Percentiles rank a stretch among this genome's conserved stretches.
Conservation (phyloP, 768 basidiomycete genomes). For the Mycena metata region DNA sequence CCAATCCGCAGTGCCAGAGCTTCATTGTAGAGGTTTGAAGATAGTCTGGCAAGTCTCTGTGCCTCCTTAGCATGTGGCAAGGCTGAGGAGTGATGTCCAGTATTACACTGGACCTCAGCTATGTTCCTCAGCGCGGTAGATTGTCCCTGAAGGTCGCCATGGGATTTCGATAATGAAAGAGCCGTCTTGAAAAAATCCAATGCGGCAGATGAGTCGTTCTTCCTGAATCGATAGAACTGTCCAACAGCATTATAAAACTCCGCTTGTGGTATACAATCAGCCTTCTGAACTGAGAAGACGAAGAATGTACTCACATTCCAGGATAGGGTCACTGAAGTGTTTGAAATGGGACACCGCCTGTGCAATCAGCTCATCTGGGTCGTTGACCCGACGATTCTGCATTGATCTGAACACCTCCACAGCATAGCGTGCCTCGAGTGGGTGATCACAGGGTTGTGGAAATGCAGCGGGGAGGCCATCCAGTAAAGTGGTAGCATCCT, state of each 20-base stretch:
- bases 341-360: neutral
- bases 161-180: too few relatives aligned
- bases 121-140: too few relatives aligned
- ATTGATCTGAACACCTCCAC: neutral
- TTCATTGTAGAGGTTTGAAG: too few relatives aligned
- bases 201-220: too few relatives aligned
- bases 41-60: too few relatives aligned
- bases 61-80: too few relatives aligned
- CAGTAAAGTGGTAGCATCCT: neutral
- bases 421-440: neutral
- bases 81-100: too few relatives aligned
- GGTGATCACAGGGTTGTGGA: neutral
- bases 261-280: neutral
- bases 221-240: too few relatives aligned
- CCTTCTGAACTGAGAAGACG: neutral
- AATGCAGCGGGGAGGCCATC: neutral
- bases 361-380: neutral
- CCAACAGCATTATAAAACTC: conserved; percentile 1
- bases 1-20: too few relatives aligned
- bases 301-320: neutral
- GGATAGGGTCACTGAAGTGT: neutral
- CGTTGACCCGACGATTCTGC: neutral
- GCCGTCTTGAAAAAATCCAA: too few relatives aligned
- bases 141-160: too few relatives aligned
- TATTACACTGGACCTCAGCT: too few relatives aligned